These are phyloP conservation scores for Phytophthora litchii DNA, from an alignment of 352 stramenopile genomes.

Conservation along the genomic window DNA sequence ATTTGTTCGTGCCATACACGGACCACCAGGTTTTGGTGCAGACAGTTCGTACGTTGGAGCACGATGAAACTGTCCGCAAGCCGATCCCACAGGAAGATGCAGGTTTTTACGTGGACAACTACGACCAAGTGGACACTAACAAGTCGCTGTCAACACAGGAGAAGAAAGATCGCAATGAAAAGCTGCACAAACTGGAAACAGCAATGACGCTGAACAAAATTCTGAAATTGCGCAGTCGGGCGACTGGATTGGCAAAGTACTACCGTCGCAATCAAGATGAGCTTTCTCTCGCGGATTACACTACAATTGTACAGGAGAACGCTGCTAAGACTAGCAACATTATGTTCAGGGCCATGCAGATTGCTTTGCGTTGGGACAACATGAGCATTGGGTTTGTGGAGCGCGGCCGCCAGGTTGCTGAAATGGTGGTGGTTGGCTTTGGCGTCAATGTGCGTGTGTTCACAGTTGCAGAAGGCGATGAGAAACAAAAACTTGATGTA, in stretches of 20 bases:
- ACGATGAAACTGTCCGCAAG: conserved; percentile 47
- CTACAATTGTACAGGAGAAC: conserved; percentile 47
- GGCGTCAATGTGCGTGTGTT: conserved; percentile 52
- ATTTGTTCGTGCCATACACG: conserved; percentile 62
- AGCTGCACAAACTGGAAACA: conserved; percentile 45
- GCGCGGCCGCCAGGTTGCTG: conserved; percentile 42
- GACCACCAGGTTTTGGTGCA: conserved; percentile 61
- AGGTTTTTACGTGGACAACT: conserved; percentile 59
- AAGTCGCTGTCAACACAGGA: conserved; percentile 46
- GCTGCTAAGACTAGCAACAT: conserved; percentile 50
- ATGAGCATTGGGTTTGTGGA: conserved; percentile 61
- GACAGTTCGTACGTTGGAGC: conserved; percentile 50
- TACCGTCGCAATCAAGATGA: conserved; percentile 46
- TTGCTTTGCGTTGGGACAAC: conserved; percentile 58
- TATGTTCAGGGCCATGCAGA: conserved; percentile 59
- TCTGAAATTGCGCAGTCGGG: conserved; percentile 47
- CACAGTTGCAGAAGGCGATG: conserved; percentile 45
- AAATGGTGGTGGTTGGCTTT: conserved; percentile 59
- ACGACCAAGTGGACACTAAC: conserved; percentile 50
- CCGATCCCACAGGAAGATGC: conserved; percentile 49
- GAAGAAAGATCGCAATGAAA: conserved; percentile 47
- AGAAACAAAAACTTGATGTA: conserved; percentile 56
- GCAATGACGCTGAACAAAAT: conserved; percentile 57
- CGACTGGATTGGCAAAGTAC: conserved; percentile 46
- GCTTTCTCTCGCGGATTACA: conserved; percentile 50